Evolutionary conservation across 352 stramenopile genomes (phyloP), one percentile per base, ranked within the genome.

Genomic region (Halophytophthora batemanensis): DNA sequence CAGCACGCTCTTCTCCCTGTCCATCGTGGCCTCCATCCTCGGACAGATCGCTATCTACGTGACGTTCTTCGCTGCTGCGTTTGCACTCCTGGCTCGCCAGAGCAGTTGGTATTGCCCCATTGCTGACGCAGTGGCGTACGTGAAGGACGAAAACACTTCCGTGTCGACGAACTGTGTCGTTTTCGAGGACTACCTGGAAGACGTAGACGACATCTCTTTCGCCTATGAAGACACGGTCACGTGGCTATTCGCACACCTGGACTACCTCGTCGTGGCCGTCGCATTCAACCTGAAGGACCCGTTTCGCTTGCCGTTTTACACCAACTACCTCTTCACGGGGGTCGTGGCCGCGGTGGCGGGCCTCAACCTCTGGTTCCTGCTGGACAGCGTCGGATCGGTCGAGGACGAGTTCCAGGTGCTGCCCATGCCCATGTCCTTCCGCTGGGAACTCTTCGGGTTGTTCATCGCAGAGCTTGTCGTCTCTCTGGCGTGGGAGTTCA

Each of bases 1-100:
- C 1, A 61, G 40, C 13, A 83, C 71, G 17, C 59, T 87, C 43
- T 87, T 87, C 51, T 79, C 73, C 21, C 61, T 69, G 2, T 50
- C 50, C 4, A 74, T 82, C 40, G 64, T 82, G 4, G 34, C 44
- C 2, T 82, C 72, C 21, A 62, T 82, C 25, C 19, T 61, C 2
- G 72, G 72, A 2, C 72, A 82, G 17, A 53, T 82, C 19, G 21
- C 45, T 3, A 50, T 82, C 23, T 82, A 62, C 38, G 39, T 67
- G 10, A 58, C 37, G 14, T 71, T 75, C 52, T 83, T 74, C 34
- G 59, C 64, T 11, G 33, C 17, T 5, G 51, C 62, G 21, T 66
- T 74, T n/a, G 45, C 41, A 2, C 21, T 75, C n/a, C 52, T 64
- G 45, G 19, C 64, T 6, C 46, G 51, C 38, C 35, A 66, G 19